Base-by-base conservation (phyloP, 2,329 filamentous ascomycete genomes). In the Penicillium rolfsii region DNA sequence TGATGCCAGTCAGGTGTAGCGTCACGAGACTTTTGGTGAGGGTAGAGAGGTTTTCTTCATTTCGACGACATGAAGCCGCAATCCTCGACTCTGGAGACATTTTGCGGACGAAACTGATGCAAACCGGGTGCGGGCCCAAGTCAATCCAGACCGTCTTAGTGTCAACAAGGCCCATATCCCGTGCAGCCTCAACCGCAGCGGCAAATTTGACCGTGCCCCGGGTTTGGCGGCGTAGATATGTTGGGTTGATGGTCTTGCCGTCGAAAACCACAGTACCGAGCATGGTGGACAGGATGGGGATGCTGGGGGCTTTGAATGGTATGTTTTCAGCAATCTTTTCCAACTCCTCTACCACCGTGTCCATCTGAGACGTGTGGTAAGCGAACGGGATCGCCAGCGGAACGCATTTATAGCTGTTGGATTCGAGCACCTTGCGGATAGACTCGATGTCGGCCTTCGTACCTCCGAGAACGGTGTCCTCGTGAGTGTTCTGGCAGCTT, bases 401-500 rank as follows among this genome's bases (percentile, higher is more conserved):
- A 22, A 22, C 19, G 19, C 19, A 22, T 22, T 22, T 22, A 22
- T 22, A 22, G 19, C 19, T 22, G 19, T 22, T 22, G 19, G 19
- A 22, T 22, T 22, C 19, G 19, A 22, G 19, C 19, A 22, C 19
- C 19, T 22, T 22, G 19, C 74, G 81, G 16, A 87, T 79, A 4
- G 79, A 78, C 60, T 85, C 80, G 57, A 90, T 85, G 62, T 88
- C 81, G 41, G 86, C 80, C 53, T 85, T 83, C 57, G 82, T 83
- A 16, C 85, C 78, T 62, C 85, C 86, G n/a, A 95, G 80, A 1
- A 95, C 91, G 9, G 88, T 93, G 72, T 92, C 90, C 54, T 86
- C 81, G 0, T 88, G 87, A 0, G 89, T 87, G 67, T 96, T 96
- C 73, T 92, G 84, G 78, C 91, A 95, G 16, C 91, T 89, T 62